Evolutionary conservation across 345 rosid genomes (phyloP).

Genomic region (Excoecaria agallocha): DNA sequence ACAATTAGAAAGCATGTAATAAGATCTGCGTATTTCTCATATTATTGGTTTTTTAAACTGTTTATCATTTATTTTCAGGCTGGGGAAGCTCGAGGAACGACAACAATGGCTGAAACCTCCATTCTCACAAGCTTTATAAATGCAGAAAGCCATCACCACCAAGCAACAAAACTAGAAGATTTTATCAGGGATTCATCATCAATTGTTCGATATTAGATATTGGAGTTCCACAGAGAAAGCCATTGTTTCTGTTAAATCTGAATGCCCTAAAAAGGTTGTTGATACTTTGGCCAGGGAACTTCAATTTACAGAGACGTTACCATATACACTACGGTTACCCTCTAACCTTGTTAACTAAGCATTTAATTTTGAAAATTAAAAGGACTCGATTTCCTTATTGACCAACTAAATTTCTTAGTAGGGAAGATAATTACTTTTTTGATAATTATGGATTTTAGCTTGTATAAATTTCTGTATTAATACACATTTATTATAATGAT

Average conservation of each 20-base stretch:
- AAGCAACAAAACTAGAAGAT: constrained; percentile 81
- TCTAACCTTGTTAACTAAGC: too few relatives aligned
- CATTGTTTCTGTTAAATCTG: constrained; percentile 45
- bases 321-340: constrained; percentile 34
- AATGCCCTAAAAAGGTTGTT: constrained; percentile 58
- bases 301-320: constrained; percentile 98
- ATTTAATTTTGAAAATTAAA: too few relatives aligned
- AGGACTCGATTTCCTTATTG: too few relatives aligned
- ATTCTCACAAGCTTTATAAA: constrained; percentile 44
- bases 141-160: constrained; percentile 45
- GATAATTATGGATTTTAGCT: too few relatives aligned
- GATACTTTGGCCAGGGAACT: constrained; percentile 93
- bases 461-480: too few relatives aligned
- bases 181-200: constrained; percentile 79
- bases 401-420: too few relatives aligned
- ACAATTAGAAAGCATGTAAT: too few relatives aligned
- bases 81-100: constrained; percentile 47
- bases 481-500: too few relatives aligned
- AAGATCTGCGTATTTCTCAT: too few relatives aligned
- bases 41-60: neutral
- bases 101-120: constrained; percentile 52
- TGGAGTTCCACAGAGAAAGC: constrained; percentile 23
- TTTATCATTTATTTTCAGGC: constrained; percentile 28
- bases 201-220: constrained; percentile 52
- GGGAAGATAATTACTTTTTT: too few relatives aligned